Conservation (phyloP, 495 filamentous ascomycete species). For the Tuber umbilicatum region DNA sequence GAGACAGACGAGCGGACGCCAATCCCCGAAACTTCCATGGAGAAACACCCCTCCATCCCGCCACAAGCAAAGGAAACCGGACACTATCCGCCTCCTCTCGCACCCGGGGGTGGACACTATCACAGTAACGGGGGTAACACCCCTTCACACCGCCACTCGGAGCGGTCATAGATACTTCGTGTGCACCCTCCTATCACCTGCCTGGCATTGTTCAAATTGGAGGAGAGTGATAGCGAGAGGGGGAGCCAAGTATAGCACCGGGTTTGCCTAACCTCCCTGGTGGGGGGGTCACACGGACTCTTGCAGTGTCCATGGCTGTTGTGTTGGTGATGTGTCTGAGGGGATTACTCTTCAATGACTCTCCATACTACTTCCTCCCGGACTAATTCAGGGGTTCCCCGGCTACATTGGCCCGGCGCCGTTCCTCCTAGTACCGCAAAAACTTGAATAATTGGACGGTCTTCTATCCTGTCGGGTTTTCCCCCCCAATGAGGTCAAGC, state of each 20-base stretch:
- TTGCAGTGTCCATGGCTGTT: neutral
- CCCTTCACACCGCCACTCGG: neutral
- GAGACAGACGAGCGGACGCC: neutral
- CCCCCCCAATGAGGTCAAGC: no score
- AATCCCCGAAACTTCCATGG: neutral
- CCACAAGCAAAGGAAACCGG: constrained; percentile 11
- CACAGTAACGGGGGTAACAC: neutral
- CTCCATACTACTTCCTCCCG: neutral
- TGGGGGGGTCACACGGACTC: neutral
- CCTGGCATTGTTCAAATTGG: no score
- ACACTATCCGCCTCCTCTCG: constrained; percentile 19
- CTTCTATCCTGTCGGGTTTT: no score
- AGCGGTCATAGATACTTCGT: neutral
- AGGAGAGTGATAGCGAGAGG: no score
- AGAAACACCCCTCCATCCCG: constrained; percentile 25
- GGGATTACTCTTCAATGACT: neutral
- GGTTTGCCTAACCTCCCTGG: neutral
- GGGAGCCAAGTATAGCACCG: no score
- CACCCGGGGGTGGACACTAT: neutral
- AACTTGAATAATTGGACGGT: no score
- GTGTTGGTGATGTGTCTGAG: neutral
- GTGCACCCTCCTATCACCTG: neutral
- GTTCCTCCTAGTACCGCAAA: no score
- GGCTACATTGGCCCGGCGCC: no score
- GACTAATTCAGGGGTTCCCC: neutral